phyloP scores from a whole-genome alignment of 164 flowering plant genomes.

The Kalanchoe fedtschenkoi region DNA sequence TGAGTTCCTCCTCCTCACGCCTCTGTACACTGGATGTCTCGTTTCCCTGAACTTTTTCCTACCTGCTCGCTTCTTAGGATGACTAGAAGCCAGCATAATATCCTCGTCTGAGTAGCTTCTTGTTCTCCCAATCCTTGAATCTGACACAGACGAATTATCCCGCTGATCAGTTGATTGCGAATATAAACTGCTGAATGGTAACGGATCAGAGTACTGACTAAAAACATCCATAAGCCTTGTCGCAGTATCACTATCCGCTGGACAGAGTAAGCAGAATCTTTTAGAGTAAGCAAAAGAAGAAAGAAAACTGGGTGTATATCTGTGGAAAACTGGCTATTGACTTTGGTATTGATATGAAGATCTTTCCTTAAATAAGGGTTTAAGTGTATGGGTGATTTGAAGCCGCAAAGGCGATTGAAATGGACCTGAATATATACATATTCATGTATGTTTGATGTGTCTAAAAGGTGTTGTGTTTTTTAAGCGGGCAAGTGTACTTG shows the following conservation, averaged over 20 bases:
- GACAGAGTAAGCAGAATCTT: too few species aligned
- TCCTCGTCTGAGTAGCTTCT: slow-evolving; percentile 7
- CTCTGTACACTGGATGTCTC: slow-evolving; percentile 9
- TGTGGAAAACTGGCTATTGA: not conserved
- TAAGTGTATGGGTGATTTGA: not conserved
- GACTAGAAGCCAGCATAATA: slow-evolving; percentile 2
- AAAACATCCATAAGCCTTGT: not conserved
- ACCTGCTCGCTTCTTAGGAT: slow-evolving; percentile 7
- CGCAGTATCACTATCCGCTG: too few species aligned
- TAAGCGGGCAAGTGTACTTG: not conserved
- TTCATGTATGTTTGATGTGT: not conserved
- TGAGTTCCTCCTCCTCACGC: slow-evolving; percentile 7
- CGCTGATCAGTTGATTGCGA: not conserved
- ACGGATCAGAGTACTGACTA: slow-evolving; percentile 5
- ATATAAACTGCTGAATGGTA: not conserved
- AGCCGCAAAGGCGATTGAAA: not conserved
- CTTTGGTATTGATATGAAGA: not conserved
- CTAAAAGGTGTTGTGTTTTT: not conserved
- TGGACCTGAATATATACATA: not conserved
- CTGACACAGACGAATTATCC: not conserved
- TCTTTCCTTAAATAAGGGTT: not conserved
- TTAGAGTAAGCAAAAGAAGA: too few species aligned
- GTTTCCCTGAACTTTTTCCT: slow-evolving; percentile 7
- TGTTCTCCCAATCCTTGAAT: not conserved
- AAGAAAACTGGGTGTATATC: too few species aligned